Evolutionary conservation across 305 asterid genomes (phyloP).

Genomic region (Fraxinus sp.): DNA sequence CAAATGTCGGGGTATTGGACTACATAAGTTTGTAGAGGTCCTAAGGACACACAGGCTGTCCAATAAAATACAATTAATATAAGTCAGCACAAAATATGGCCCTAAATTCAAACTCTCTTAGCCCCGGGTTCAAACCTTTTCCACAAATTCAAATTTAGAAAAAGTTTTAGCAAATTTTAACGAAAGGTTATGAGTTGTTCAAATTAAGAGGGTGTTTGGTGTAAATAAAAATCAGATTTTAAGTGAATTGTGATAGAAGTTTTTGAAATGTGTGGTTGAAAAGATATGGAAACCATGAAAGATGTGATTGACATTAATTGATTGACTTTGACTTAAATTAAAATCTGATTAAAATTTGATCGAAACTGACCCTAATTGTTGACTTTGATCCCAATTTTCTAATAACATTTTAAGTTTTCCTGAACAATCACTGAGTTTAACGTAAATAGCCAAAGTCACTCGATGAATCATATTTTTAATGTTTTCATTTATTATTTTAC

Average conservation of each 20-base stretch:
- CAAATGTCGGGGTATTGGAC: slow-evolving; percentile 19
- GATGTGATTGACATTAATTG: no score
- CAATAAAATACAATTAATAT: not conserved
- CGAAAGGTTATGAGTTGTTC: not conserved
- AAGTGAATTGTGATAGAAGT: no score
- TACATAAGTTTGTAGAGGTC: not conserved
- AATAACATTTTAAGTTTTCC: no score
- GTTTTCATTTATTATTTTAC: not conserved
- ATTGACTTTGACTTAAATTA: no score
- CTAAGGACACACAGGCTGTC: not conserved
- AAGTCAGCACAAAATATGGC: not conserved
- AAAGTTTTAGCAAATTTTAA: not conserved
- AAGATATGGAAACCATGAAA: no score
- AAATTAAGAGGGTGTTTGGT: no score
- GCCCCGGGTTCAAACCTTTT: not conserved
- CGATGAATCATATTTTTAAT: not conserved
- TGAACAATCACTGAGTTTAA: no score
- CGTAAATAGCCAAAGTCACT: not conserved
- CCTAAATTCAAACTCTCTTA: not conserved
- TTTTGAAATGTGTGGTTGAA: no score
- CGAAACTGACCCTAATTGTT: no score
- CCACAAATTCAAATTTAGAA: not conserved
- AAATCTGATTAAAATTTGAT: no score
- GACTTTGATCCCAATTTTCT: not conserved
- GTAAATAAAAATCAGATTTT: no score